phyloP scores from a whole-genome alignment of 2,329 filamentous ascomycete species.

The Hymenoscyphus occultus region DNA sequence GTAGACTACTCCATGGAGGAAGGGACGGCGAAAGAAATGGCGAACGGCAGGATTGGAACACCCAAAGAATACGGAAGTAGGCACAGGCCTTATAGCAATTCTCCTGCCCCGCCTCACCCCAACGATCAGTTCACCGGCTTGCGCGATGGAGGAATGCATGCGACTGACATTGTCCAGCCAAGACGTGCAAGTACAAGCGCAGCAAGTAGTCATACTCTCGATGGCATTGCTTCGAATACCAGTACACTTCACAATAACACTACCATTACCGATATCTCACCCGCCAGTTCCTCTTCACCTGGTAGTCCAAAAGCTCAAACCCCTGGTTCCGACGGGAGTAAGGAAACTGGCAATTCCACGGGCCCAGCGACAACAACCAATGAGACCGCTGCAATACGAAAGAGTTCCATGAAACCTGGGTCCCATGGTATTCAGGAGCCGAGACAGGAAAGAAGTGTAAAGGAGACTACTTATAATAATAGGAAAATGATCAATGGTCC shows the following conservation, averaged over 20 bases:
- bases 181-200: neutral
- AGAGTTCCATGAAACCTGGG: constrained; percentile 18
- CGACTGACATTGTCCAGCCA: constrained; percentile 6
- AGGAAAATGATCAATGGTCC: constrained; percentile 8
- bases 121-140: constrained; percentile 29
- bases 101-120: constrained; percentile 22
- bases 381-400: neutral
- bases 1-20: constrained; percentile 22
- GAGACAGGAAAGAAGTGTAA: constrained; percentile 11
- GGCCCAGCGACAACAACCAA: neutral
- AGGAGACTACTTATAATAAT: constrained; percentile 18
- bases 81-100: constrained; percentile 18
- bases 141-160: constrained; percentile 18
- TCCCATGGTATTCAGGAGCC: neutral
- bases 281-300: neutral
- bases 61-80: constrained; percentile 19
- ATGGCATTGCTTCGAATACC: neutral
- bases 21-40: neutral
- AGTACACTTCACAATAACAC: neutral
- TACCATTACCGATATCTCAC: neutral
- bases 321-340: neutral
- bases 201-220: constrained; percentile 12
- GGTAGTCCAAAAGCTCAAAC: neutral
- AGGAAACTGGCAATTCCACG: neutral
- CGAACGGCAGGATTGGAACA: constrained; percentile 4